A percentile compares a stretch with the other conserved stretches of the same genome.
Conservation (phyloP, 139 green algal species). For the Prasinococcaceae sp. region DNA sequence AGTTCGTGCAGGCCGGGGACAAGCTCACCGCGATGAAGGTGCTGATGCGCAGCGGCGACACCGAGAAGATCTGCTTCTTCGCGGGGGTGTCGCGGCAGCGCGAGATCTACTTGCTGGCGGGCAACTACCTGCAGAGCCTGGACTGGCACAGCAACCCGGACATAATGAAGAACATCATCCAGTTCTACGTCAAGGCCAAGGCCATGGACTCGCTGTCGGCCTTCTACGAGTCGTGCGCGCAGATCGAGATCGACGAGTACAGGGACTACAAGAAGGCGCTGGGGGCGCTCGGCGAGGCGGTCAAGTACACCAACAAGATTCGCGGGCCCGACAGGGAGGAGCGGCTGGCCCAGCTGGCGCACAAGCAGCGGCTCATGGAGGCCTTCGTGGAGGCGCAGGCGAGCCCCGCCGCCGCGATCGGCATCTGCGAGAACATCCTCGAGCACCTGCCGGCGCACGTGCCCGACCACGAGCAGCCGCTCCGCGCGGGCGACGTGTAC, state of each 20-base stretch:
- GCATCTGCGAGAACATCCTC: conserved; percentile 7
- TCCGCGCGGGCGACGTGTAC: conserved; percentile 38
- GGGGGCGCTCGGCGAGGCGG: conserved; percentile 21
- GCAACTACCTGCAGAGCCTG: conserved; percentile 50
- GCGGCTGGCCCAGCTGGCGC: conserved; percentile 13
- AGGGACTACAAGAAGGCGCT: conserved; percentile 58
- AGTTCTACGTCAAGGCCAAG: conserved; percentile 65
- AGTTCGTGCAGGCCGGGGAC: conserved; percentile 69
- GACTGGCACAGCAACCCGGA: conserved; percentile 54
- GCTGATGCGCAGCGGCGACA: conserved; percentile 52
- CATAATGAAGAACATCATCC: conserved; percentile 56
- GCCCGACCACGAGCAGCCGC: conserved; percentile 7
- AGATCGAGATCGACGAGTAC: conserved; percentile 70
- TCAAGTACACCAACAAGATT: conserved; percentile 34
- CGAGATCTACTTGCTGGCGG: conserved; percentile 61
- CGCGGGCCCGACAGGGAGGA: conserved; percentile 19
- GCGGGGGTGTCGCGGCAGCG: conserved; percentile 52
- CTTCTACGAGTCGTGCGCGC: conserved; percentile 67
- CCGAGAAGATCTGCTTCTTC: conserved; percentile 73
- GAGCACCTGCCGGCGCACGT: not conserved
- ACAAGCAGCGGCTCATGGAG: conserved; percentile 32
- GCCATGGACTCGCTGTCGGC: conserved; percentile 39
- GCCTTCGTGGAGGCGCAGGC: conserved; percentile 25
- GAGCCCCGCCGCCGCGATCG: not conserved
- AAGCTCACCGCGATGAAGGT: conserved; percentile 62